These are phyloP conservation scores for Bonia amplexicaulis DNA, from an alignment of 176 grass and related monocot genomes.

Conservation along the genomic window DNA sequence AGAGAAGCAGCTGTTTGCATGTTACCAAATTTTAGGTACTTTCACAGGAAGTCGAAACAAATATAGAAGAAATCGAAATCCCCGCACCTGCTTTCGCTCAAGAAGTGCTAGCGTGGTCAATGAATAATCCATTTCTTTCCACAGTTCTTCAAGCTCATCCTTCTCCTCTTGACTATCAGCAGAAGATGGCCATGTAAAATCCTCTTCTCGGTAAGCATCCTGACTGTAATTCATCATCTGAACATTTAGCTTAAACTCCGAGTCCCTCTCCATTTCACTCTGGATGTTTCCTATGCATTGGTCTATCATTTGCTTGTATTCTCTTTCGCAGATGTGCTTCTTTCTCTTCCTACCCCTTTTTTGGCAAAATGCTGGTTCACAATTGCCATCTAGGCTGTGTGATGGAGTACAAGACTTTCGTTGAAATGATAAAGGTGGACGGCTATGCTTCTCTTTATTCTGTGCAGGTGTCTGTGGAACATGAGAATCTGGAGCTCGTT, in stretches of 20 bases:
- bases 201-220: conserved; percentile 38
- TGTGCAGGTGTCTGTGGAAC: conserved; percentile 18
- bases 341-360: conserved; percentile 47
- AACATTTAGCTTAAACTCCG: conserved; percentile 31
- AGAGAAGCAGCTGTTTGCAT: not conserved
- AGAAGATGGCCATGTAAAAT: conserved; percentile 69
- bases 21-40: conserved; percentile 10
- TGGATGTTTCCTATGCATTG: conserved; percentile 69
- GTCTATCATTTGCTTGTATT: conserved; percentile 60
- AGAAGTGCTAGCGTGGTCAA: conserved; percentile 53
- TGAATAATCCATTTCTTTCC: conserved; percentile 85
- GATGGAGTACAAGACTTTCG: conserved; percentile 21
- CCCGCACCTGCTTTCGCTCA: conserved; percentile 63
- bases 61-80: not conserved
- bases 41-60: not conserved
- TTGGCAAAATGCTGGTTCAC: conserved; percentile 27
- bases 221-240: conserved; percentile 2
- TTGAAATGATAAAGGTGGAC: not conserved
- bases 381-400: not conserved
- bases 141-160: conserved; percentile 65
- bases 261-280: conserved; percentile 52
- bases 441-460: conserved; percentile 35
- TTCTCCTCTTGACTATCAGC: conserved; percentile 42
- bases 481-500: conserved; percentile 24
- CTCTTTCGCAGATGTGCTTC: conserved; percentile 26